Base-by-base conservation (phyloP, 768 basidiomycete genomes). In the Tulasnella sp. region DNA sequence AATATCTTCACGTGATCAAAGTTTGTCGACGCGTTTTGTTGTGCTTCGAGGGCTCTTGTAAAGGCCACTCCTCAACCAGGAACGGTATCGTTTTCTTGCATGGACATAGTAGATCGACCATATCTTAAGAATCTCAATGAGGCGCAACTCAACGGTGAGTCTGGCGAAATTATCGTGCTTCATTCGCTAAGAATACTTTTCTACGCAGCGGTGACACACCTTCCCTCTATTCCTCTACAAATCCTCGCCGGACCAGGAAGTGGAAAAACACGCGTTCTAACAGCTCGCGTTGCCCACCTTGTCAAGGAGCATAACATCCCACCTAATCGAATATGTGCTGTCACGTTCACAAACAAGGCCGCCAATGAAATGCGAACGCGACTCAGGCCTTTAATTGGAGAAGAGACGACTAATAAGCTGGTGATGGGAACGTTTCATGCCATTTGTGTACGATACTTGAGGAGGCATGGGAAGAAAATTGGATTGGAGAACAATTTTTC, bases 321-420 rank as follows among this genome's bases (percentile, higher is more conserved):
- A 9, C 74, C 83, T 1, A 67, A 70, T 3, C 69, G 75, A 15
- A 81, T 86, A 64, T 82, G 80, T 59, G 80, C 81, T 2, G 83
- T 91, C 9, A 93, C 77, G 0, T 93, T 91, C 63, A 90, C 88
- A 8, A 89, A 89, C 67, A 88, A 88, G 64, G 87, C 88, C 13
- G 86, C 88, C 1, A 81, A 77, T 54, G 89, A 91, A 67, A 89
- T 91, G 86, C 72, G 75, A 46, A 71, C 76, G 45, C 72, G 89
- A 3, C 67, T 93, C 27, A 65, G 66, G 16, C 75, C 72, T 54
- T 65, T 90, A 3, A 71, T 93, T 31, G 88, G 87, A 3, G 72
- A 75, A 33, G 63, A 72, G 24, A 60, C 59, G 2, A 79, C 78
- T 0, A 64, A 67, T 9, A 65, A 70, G 33, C 68, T 91, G 20